Percentiles rank a stretch among this genome's conserved stretches.
Conservation (phyloP, 2,329 filamentous ascomycete genomes). For the Trichoderma polysporum region DNA sequence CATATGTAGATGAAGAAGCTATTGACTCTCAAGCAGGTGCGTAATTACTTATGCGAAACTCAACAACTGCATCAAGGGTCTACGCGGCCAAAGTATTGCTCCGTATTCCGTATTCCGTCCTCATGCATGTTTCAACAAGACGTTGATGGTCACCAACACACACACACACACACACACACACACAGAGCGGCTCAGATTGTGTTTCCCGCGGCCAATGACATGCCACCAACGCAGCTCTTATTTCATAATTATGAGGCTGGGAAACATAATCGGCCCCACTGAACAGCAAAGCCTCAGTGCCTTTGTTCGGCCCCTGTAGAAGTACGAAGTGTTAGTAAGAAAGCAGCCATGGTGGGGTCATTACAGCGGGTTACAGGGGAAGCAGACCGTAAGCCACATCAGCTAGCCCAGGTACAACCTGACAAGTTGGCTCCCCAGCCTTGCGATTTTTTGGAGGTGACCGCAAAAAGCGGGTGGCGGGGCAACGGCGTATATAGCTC, state of each 20-base stretch:
- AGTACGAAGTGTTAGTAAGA: background rate
- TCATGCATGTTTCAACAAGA: background rate
- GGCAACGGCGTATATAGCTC: constrained; percentile 46
- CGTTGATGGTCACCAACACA: background rate
- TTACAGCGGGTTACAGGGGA: background rate
- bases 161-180: too few relatives aligned
- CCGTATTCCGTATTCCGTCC: background rate
- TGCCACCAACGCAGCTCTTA: background rate
- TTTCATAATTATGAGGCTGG: constrained; percentile 1
- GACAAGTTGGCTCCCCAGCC: constrained; percentile 31
- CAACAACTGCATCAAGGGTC: background rate
- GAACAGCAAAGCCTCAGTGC: background rate
- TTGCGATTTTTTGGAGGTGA: constrained; percentile 36
- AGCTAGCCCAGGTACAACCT: constrained; percentile 7
- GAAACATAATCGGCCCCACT: background rate
- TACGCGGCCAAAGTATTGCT: background rate
- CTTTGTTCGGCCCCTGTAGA: background rate
- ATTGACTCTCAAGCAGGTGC: background rate
- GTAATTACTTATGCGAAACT: background rate
- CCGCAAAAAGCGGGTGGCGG: constrained; percentile 45
- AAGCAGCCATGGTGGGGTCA: background rate
- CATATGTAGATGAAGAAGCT: background rate
- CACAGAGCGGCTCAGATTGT: too few relatives aligned
- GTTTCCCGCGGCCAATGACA: background rate
- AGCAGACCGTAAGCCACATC: background rate